Evolutionary conservation across 1,284 basidiomycete species (phyloP), one percentile per base, ranked within the genome.

Genomic region (Wallemia mellicola): DNA sequence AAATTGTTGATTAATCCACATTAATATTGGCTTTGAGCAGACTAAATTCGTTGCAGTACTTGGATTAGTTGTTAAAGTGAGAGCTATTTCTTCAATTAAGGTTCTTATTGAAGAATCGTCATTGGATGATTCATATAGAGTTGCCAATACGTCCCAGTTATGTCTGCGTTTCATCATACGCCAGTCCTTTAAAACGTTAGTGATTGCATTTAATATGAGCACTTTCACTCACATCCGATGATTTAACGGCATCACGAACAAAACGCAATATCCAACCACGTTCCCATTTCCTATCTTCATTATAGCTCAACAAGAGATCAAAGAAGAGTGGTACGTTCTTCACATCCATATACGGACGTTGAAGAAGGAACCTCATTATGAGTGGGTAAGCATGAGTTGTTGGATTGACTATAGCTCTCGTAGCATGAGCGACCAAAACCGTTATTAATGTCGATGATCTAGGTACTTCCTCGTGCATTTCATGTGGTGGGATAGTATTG

Each of bases 181-280:
- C 86, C 88, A 92, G 65, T 94, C 89, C n/a, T n/a, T n/a, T n/a
- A n/a, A n/a, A n/a, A n/a, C n/a, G n/a, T n/a, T n/a, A n/a, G n/a
- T n/a, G n/a, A n/a, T n/a, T n/a, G n/a, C n/a, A n/a, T n/a, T n/a
- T n/a, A n/a, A n/a, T n/a, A n/a, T n/a, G n/a, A n/a, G n/a, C n/a
- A n/a, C n/a, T n/a, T n/a, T n/a, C n/a, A n/a, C n/a, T n/a, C n/a
- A n/a, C n/a, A 60, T 77, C 75, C 0, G 73, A 73, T 30, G 25
- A 57, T 25, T 28, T 57, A 7, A 87, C 80, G 0, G 83, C 84
- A 64, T 92, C 86, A 0, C 80, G 74, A 32, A 95, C 70, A 68
- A 88, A 83, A 54, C 81, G 76, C 54, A 95, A 71, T 58, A 95
- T 88, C 88, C 88, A 95, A 1, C 74, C 74, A 24, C 87, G 75